Evolutionary conservation across 805 yeast genomes (phyloP).

Genomic region (Ogataea saltuana): DNA sequence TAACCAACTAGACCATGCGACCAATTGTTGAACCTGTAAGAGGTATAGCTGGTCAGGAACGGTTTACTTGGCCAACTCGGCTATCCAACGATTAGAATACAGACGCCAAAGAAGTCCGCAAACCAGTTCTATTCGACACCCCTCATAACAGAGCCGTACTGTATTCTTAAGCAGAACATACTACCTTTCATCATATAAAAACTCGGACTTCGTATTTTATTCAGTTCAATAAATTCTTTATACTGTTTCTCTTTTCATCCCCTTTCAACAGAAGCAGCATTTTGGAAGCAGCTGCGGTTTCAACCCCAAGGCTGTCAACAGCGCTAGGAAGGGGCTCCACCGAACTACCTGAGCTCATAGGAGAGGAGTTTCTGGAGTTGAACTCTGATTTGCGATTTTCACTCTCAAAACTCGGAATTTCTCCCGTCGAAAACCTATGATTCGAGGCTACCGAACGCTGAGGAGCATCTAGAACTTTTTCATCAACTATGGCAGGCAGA

Average conservation of each 20-base stretch:
- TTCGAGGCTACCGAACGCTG: too few species aligned
- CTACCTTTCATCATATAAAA: too few species aligned
- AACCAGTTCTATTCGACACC: too few species aligned
- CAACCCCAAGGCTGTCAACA: conserved; percentile 4
- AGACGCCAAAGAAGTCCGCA: too few species aligned
- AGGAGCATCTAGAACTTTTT: not conserved
- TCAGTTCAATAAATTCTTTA: conserved; percentile 23
- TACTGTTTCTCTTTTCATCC: conserved; percentile 21
- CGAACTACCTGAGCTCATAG: conserved; percentile 9
- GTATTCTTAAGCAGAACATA: too few species aligned
- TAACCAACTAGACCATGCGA: conserved; percentile 99
- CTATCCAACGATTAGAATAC: too few species aligned
- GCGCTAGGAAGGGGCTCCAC: conserved; percentile 1
- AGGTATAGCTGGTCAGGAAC: not conserved
- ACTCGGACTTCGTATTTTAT: too few species aligned
- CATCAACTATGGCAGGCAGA: conserved; percentile 30
- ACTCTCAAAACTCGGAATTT: too few species aligned
- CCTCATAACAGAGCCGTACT: too few species aligned
- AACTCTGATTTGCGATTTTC: not conserved
- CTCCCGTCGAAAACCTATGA: not conserved
- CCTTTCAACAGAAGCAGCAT: conserved; percentile 23
- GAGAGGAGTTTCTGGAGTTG: not conserved
- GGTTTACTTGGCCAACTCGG: too few species aligned
- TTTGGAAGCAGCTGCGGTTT: conserved; percentile 19
- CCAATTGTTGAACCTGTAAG: conserved; percentile 41